Base-by-base conservation (phyloP, 371 early-diverging fungal genomes). In the Syncephalastrum contaminatum region DNA sequence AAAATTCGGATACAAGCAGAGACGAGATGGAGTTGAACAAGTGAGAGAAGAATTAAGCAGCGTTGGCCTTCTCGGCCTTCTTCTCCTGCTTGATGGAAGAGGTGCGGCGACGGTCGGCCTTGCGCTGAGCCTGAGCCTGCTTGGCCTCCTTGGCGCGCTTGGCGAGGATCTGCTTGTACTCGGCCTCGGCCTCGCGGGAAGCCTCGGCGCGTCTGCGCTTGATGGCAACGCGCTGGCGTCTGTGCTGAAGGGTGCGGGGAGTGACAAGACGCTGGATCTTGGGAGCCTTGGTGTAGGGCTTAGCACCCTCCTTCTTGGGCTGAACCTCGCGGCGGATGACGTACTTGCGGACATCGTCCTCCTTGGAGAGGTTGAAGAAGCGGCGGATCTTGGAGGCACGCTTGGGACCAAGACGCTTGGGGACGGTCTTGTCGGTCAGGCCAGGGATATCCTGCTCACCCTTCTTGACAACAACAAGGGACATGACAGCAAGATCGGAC, bases 351-450 rank as follows among this genome's bases (percentile, higher is more conserved):
- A 97, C 96, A 85, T 96, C 97, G 77, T 95, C 99, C 56, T 90
- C 94, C 87, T 94, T 93, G 84, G 85, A 84, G 75, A 99, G 82
- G 77, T 88, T 89, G 82, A 98, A 97, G 84, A 97, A 86, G 87
- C 94, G 94, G 82, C 97, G 92, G 85, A 99, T 95, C 81, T 99
- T 97, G 85, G 77, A 87, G 67, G 96, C 97, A 76, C 98, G 91
- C 93, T 99, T 99, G 69, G 99, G 99, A 61, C 97, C 96, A 62
- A 97, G 91, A 62, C 97, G 91, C 86, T 92, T 92, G 72, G 96
- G 95, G 51, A 88, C 85, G 51, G 88, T 81, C 66, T 73, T 83
- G 82, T 99, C 98, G 69, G 98, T 99, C 60, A 99, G 85, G 56
- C 98, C 99, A 60, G 94, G 92, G 69, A 99, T 92, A 54, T 93